phyloP scores from a whole-genome alignment of 805 yeast species.

The Wickerhamomyces tratensis region DNA sequence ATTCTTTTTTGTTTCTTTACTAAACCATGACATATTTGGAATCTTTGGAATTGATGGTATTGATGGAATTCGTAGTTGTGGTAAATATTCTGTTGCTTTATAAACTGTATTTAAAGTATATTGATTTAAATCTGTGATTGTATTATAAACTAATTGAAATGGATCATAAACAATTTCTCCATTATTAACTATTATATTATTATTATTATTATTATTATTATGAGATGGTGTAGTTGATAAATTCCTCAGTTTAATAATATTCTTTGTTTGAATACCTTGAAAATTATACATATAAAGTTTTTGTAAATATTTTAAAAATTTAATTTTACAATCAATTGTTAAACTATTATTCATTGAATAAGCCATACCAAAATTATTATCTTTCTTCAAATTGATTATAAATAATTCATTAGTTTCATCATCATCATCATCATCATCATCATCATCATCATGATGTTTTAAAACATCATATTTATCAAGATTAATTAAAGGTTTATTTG shows the following conservation, averaged over 20 bases:
- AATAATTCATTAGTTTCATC: background rate
- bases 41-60: background rate
- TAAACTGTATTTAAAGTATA: background rate
- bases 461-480: background rate
- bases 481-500: slow-evolving; percentile 13
- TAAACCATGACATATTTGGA: background rate
- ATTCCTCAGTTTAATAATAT: too few species aligned
- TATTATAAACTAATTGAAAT: slow-evolving; percentile 13
- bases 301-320: slow-evolving; percentile 14
- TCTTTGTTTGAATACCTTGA: slow-evolving; percentile 1
- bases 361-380: background rate
- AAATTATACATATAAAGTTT: slow-evolving; percentile 8
- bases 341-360: background rate
- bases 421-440: too few species aligned
- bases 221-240: too few species aligned
- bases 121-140: slow-evolving; percentile 10
- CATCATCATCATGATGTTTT: background rate
- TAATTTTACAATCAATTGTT: slow-evolving; percentile 2
- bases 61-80: background rate
- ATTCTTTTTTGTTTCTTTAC: background rate
- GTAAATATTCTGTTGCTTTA: background rate
- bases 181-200: slow-evolving; percentile 13
- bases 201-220: background rate
- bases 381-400: background rate
- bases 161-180: slow-evolving; percentile 18